These are phyloP conservation scores for Lipomyces starkeyi DNA, from an alignment of 805 yeast genomes.

Conservation along the genomic window DNA sequence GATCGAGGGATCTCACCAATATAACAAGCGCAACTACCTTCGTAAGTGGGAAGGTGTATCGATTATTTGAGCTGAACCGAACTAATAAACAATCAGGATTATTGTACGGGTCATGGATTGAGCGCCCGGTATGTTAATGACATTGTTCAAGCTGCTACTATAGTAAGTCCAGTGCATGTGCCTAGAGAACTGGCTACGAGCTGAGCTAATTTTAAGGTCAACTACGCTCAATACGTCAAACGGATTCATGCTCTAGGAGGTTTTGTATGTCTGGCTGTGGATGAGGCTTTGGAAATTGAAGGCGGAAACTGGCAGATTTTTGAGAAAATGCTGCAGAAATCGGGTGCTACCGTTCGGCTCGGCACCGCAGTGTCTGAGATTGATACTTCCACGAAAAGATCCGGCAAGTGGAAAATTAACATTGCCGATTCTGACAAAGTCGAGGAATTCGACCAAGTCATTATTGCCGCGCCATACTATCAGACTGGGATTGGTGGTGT, in stretches of 20 bases:
- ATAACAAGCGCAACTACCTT: slow-evolving; percentile 42
- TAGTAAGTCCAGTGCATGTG: slow-evolving; percentile 41
- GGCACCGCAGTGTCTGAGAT: slow-evolving; percentile 45
- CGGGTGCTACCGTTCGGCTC: slow-evolving; percentile 47
- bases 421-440: slow-evolving; percentile 8
- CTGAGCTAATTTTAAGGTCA: slow-evolving; percentile 36
- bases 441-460: slow-evolving; percentile 51
- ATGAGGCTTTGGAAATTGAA: slow-evolving; percentile 46
- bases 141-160: slow-evolving; percentile 51
- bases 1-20: slow-evolving; percentile 42
- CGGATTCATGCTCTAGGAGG: slow-evolving; percentile 55
- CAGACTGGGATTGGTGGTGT: slow-evolving; percentile 44
- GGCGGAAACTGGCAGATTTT: slow-evolving; percentile 58
- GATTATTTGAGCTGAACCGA: too few species aligned
- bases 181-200: too few species aligned
- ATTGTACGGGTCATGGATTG: slow-evolving; percentile 17
- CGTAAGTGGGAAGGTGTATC: background rate
- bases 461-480: slow-evolving; percentile 53
- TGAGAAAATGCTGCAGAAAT: slow-evolving; percentile 48
- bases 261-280: slow-evolving; percentile 51
- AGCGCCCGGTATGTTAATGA: slow-evolving; percentile 43
- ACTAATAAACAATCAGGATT: slow-evolving; percentile 5
- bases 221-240: slow-evolving; percentile 52
- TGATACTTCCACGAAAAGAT: slow-evolving; percentile 10
- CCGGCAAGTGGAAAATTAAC: slow-evolving; percentile 33